Evolutionary conservation across 805 yeast genomes (phyloP), one percentile per base, ranked within the genome.

Genomic region (Wickerhamomyces queroliae): DNA sequence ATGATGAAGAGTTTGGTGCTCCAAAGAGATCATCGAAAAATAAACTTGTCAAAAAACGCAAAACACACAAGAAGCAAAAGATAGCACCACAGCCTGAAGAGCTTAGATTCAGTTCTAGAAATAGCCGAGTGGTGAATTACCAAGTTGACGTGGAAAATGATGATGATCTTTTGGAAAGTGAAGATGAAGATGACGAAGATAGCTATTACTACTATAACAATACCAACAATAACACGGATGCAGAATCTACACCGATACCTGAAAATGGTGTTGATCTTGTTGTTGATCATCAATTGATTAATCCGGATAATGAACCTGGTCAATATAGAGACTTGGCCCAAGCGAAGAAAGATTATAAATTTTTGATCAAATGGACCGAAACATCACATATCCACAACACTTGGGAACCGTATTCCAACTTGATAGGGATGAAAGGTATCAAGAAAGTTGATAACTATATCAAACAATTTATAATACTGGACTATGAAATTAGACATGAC

Each of bases 341-440:
- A 35, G 81, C 86, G 31, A 83, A 82, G 50, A 64, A 66, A 37
- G 78, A 76, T 43, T 81, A 69, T 52, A 76, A 74, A 48, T 72
- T 76, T 36, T 64, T 77, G 49, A 74, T 93, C 50, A 93, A 93
- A 64, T 93, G 99, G 99, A 70, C 75, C 16, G 86, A 76, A 39
- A 70, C 78, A 45, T 85, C 97, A 12, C 98, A 93, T 64, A 69
- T 93, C 45, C 99, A 93, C 63, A 93, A 91, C 60, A 82, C 96
- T 0, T 93, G 97, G 97, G 96, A 90, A 58, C 59, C 75, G 2
- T 89, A 83, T 62, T 58, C 62, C 16, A 56, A 55, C 20, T 49
- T 71, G n/a, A 38, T 48, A 19, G 63, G 66, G 7, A 61, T 69
- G 45, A 81, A 81, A 57, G 99, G 99, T 32, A 69, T 76, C 49